Evolutionary conservation across 441 rosid species (phyloP).

Genomic region (Geranium incanum): DNA sequence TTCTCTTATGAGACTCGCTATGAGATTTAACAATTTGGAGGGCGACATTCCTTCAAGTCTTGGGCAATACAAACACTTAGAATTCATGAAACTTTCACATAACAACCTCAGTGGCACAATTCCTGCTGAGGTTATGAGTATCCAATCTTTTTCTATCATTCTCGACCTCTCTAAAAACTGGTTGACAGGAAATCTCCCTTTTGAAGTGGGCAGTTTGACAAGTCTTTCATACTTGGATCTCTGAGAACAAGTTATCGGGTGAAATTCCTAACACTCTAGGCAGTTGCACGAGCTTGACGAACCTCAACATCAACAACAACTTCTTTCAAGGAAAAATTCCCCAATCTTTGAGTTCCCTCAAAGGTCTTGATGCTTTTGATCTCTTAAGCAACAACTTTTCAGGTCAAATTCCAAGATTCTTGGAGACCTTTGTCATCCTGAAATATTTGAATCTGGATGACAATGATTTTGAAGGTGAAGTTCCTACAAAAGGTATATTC

Average conservation of each 20-base stretch:
- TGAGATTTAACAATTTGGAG: background rate
- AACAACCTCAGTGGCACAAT: slow-evolving; percentile 21
- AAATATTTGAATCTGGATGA: slow-evolving; percentile 18
- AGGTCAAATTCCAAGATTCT: slow-evolving; percentile 19
- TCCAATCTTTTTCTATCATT: background rate
- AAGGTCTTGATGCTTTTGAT: slow-evolving; percentile 18
- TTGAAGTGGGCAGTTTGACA: slow-evolving; percentile 13
- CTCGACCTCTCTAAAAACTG: slow-evolving; percentile 9
- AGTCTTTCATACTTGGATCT: background rate
- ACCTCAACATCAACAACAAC: slow-evolving; percentile 21
- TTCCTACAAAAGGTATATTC: slow-evolving; percentile 24
- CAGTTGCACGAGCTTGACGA: slow-evolving; percentile 14
- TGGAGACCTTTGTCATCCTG: background rate
- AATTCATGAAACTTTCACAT: background rate
- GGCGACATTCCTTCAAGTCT: slow-evolving; percentile 19
- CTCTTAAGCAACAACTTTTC: slow-evolving; percentile 24
- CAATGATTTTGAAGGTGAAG: slow-evolving; percentile 24
- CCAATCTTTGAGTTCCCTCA: slow-evolving; percentile 5
- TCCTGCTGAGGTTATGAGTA: slow-evolving; percentile 8
- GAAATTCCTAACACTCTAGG: slow-evolving; percentile 20
- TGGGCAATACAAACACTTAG: slow-evolving; percentile 6
- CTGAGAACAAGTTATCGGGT: slow-evolving; percentile 24
- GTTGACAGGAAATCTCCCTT: slow-evolving; percentile 18
- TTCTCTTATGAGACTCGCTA: rapidly evolving
- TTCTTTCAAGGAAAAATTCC: slow-evolving; percentile 26